Conservation (phyloP, 805 yeast genomes). For the Maudiozyma barnettii region DNA sequence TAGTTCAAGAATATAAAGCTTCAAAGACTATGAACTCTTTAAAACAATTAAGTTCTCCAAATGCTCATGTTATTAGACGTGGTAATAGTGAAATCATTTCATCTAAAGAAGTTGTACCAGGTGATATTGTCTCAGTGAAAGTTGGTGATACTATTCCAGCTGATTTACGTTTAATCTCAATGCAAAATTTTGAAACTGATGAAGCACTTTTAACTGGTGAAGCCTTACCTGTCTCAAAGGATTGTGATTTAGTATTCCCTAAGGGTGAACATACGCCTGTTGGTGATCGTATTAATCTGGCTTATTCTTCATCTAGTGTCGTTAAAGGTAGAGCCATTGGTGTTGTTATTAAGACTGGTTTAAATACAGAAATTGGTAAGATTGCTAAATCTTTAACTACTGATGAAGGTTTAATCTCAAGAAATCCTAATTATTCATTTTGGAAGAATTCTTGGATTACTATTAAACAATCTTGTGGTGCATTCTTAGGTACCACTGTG, state of each 20-base stretch:
- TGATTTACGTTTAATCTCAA: conserved; percentile 68
- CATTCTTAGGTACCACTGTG: conserved; percentile 61
- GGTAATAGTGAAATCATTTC: conserved; percentile 63
- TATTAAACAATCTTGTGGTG: conserved; percentile 46
- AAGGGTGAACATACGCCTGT: conserved; percentile 37
- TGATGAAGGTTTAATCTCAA: conserved; percentile 18
- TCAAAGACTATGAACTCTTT: conserved; percentile 91
- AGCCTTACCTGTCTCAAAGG: conserved; percentile 73
- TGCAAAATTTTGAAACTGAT: conserved; percentile 76
- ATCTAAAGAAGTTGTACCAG: conserved; percentile 86
- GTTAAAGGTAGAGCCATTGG: conserved; percentile 93
- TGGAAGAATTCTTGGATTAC: conserved; percentile 33
- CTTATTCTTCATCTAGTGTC: conserved; percentile 93
- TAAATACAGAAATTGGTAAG: conserved; percentile 86
- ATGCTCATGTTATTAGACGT: conserved; percentile 78
- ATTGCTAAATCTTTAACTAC: conserved; percentile 72
- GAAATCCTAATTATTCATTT: conserved; percentile 35
- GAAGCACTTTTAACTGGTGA: conserved; percentile 95
- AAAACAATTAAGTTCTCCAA: conserved; percentile 86
- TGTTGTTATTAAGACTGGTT: conserved; percentile 84
- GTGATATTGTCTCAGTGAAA: conserved; percentile 79
- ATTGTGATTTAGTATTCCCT: conserved; percentile 33
- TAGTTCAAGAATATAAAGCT: conserved; percentile 90
- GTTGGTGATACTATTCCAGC: conserved; percentile 98
- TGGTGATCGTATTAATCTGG: conserved; percentile 65